Percentiles rank a stretch among this genome's conserved stretches.
Evolutionary conservation across 2,329 filamentous ascomycete genomes (phyloP).

Genomic region (Decorospora gaudefroyi): DNA sequence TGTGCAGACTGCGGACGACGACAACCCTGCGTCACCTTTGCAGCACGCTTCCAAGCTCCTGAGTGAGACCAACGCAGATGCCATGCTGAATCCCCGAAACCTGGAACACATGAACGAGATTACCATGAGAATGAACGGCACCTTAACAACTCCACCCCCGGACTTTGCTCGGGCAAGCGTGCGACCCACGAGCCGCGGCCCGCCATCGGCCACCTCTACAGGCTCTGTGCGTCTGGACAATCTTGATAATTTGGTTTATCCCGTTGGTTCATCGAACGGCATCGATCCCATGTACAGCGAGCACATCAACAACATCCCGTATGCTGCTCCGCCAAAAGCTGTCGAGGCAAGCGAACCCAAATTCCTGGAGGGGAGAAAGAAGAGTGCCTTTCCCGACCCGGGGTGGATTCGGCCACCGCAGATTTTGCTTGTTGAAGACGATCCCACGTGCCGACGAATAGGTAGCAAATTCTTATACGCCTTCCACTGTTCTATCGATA

Average conservation of each 20-base stretch:
- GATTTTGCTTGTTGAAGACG: slow-evolving; percentile 88
- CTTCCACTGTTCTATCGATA: slow-evolving; percentile 66
- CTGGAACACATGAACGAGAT: slow-evolving; percentile 68
- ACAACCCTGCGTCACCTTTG: slow-evolving; percentile 68
- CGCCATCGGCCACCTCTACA: slow-evolving; percentile 56
- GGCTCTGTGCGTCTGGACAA: slow-evolving; percentile 61
- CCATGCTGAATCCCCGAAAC: slow-evolving; percentile 65
- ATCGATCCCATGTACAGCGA: slow-evolving; percentile 95
- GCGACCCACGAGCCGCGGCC: slow-evolving; percentile 52
- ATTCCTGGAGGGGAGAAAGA: slow-evolving; percentile 61
- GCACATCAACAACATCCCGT: slow-evolving; percentile 92
- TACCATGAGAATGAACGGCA: slow-evolving; percentile 59
- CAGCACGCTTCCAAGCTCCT: slow-evolving; percentile 70
- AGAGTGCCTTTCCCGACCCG: slow-evolving; percentile 64
- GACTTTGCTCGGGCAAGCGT: slow-evolving; percentile 56
- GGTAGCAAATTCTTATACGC: slow-evolving; percentile 69
- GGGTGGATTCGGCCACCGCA: slow-evolving; percentile 71
- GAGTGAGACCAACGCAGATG: slow-evolving; percentile 67
- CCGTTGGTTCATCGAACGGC: slow-evolving; percentile 85
- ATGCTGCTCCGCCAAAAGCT: slow-evolving; percentile 72
- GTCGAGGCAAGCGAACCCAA: slow-evolving; percentile 56
- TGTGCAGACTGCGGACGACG: slow-evolving; percentile 58
- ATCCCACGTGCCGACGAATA: slow-evolving; percentile 68
- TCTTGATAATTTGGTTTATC: slow-evolving; percentile 78
- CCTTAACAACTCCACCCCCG: slow-evolving; percentile 61